Percentiles rank a stretch among this genome's conserved stretches.
phyloP scores from a whole-genome alignment of 106 monocot genomes.

The Gastrodia elata region DNA sequence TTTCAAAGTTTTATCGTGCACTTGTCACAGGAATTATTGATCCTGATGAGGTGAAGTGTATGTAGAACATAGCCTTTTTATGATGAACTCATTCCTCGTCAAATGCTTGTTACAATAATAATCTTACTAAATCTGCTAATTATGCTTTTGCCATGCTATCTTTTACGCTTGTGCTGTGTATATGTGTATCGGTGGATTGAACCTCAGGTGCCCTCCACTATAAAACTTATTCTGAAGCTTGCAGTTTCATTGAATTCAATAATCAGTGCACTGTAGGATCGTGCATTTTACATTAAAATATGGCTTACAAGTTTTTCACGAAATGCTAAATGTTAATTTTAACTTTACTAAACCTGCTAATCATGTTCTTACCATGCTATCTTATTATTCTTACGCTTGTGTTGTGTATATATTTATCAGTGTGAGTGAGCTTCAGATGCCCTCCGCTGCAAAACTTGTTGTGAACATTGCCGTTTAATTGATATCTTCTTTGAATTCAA shows the following conservation, averaged over 20 bases:
- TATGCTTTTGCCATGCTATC: not conserved
- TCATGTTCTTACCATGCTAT: not conserved
- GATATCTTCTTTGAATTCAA: not conserved
- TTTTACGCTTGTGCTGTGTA: not conserved
- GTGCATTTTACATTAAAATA: not conserved
- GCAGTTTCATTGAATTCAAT: not conserved
- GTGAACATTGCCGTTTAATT: not conserved
- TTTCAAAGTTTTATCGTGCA: slow-evolving; percentile 78
- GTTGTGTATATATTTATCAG: not conserved
- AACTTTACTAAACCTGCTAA: not conserved
- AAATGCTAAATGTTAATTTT: not conserved
- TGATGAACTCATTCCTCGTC: not conserved
- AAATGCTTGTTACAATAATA: not conserved
- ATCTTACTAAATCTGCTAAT: not conserved
- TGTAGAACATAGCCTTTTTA: not conserved
- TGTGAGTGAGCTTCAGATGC: not conserved
- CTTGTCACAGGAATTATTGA: slow-evolving; percentile 56
- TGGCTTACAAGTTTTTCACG: not conserved
- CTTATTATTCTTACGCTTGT: not conserved
- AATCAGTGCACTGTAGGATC: not conserved
- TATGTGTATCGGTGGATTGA: not conserved
- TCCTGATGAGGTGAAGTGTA: slow-evolving; percentile 47
- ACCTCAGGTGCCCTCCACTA: not conserved
- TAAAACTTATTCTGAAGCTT: not conserved
- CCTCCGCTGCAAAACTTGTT: not conserved